Evolutionary conservation across 1,284 basidiomycete species (phyloP).

Genomic region (Fereydounia khargensis): DNA sequence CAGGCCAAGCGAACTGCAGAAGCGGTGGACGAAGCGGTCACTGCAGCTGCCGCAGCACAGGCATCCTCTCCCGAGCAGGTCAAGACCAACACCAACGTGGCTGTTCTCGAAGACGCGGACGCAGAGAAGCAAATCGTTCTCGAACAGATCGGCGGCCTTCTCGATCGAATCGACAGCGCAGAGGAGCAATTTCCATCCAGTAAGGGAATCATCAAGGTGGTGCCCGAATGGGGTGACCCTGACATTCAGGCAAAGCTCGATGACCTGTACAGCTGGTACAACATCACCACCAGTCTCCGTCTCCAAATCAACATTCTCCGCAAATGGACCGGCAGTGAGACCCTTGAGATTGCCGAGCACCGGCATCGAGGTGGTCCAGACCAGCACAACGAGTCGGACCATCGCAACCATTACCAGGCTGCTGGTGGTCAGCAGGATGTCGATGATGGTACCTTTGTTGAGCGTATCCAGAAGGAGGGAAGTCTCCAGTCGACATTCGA

Average conservation of each 20-base stretch:
- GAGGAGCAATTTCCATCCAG: slow-evolving; percentile 52
- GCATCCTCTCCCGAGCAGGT: slow-evolving; percentile 1
- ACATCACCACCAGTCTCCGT: slow-evolving; percentile 37
- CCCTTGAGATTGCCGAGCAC: slow-evolving; percentile 35
- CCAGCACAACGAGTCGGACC: not conserved
- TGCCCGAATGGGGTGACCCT: slow-evolving; percentile 44
- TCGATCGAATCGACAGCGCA: slow-evolving; percentile 43
- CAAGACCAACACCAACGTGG: not conserved
- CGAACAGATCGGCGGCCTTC: slow-evolving; percentile 33
- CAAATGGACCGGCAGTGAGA: slow-evolving; percentile 51
- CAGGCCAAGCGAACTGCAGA: not conserved
- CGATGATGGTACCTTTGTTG: slow-evolving; percentile 68
- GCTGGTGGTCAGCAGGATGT: slow-evolving; percentile 5
- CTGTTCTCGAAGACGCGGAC: not conserved
- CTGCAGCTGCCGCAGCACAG: slow-evolving; percentile 1
- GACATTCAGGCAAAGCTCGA: slow-evolving; percentile 45
- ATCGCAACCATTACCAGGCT: slow-evolving; percentile 10
- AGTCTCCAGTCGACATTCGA: slow-evolving; percentile 90
- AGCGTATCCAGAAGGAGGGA: slow-evolving; percentile 92
- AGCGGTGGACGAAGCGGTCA: slow-evolving; percentile 1
- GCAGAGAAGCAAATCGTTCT: slow-evolving; percentile 22
- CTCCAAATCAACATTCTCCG: slow-evolving; percentile 48
- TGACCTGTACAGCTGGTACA: slow-evolving; percentile 54
- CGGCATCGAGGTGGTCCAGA: not conserved
- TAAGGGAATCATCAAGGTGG: slow-evolving; percentile 38